These are phyloP conservation scores for Dryas integrifolia DNA, from an alignment of 331 rosid genomes.

Conservation along the genomic window DNA sequence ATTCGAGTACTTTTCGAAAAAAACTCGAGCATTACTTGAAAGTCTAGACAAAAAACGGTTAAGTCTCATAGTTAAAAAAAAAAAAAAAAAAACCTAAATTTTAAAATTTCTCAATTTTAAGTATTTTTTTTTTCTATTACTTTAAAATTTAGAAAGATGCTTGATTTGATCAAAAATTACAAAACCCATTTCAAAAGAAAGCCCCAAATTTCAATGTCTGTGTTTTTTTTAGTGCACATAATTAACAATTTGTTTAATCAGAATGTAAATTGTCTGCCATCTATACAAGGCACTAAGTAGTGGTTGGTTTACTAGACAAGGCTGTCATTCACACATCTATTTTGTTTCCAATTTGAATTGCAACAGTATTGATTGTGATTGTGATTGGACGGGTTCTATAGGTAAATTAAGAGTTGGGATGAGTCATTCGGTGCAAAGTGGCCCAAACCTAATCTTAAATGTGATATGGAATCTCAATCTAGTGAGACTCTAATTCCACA, in stretches of 20 bases:
- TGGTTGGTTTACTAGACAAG: not conserved
- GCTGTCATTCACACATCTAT: not conserved
- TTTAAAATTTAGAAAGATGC: not conserved
- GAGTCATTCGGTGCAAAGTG: not conserved
- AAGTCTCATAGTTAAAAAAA: too few species aligned
- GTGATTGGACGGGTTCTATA: not conserved
- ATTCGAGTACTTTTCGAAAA: too few species aligned
- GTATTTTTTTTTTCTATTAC: not conserved
- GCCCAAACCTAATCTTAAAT: not conserved
- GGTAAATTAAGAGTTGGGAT: not conserved
- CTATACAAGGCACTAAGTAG: not conserved
- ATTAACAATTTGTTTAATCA: not conserved
- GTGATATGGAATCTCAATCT: not conserved
- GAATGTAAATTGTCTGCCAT: slow-evolving; percentile 8
- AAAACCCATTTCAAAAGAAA: not conserved
- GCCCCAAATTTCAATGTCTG: not conserved
- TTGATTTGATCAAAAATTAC: too few species aligned
- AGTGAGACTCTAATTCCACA: not conserved
- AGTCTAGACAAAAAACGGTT: too few species aligned
- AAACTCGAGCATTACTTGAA: too few species aligned
- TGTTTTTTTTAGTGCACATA: not conserved
- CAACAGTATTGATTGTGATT: not conserved
- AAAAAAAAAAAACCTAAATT: too few species aligned
- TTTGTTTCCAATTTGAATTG: not conserved
- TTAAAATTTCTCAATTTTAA: too few species aligned